Conservation (phyloP, 345 rosid species). For the Crucihimalaya himalaica region DNA sequence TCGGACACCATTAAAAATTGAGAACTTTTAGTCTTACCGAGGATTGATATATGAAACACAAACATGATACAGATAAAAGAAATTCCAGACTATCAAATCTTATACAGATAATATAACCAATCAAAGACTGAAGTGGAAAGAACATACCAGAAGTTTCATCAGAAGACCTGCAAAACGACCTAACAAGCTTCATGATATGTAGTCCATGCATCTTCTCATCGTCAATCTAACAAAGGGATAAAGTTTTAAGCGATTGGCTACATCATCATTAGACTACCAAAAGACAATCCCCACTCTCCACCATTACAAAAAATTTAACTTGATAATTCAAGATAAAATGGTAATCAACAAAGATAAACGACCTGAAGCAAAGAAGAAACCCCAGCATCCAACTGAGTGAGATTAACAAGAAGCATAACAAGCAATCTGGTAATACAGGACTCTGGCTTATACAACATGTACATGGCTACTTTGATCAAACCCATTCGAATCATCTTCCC, state of each 20-base stretch:
- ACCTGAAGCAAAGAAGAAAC: constrained; percentile 91
- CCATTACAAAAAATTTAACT: not conserved
- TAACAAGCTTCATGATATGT: constrained; percentile 81
- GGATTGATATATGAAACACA: not conserved
- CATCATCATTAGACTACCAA: not conserved
- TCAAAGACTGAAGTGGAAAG: not conserved
- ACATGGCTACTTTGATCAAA: constrained; percentile 64
- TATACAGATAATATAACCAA: not conserved
- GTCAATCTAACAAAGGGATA: constrained; percentile 51
- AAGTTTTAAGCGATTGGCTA: constrained; percentile 13
- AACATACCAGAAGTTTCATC: constrained; percentile 54
- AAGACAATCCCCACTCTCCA: not conserved
- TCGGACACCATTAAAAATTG: not conserved
- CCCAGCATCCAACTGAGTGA: constrained; percentile 79
- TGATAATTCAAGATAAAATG: not conserved
- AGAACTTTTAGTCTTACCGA: not conserved
- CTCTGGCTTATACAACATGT: constrained; percentile 69
- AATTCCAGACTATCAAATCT: not conserved
- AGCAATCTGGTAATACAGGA: constrained; percentile 56
- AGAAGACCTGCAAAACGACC: constrained; percentile 80
- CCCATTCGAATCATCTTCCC: constrained; percentile 69
- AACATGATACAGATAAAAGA: not conserved
- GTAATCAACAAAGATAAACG: constrained; percentile 12
- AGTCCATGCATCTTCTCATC: constrained; percentile 80
- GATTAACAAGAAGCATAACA: constrained; percentile 92